Percentiles rank a stretch among this genome's conserved stretches.
These are phyloP conservation scores for Phytopythium kandeliae DNA, from an alignment of 352 stramenopile species.

Conservation along the genomic window DNA sequence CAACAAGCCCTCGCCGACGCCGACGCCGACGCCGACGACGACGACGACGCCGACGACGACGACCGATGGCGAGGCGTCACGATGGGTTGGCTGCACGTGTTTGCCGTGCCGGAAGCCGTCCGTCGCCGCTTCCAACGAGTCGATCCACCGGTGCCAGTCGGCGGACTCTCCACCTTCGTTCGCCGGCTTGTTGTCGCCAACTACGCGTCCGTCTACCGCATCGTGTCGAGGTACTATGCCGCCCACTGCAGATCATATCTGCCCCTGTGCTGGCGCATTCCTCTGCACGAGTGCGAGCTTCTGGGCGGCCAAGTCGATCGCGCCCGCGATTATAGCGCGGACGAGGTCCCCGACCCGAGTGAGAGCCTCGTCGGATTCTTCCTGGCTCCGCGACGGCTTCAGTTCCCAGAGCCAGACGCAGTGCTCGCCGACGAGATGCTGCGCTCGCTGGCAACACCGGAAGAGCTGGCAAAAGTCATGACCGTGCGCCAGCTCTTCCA, in stretches of 20 bases:
- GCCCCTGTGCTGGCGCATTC: conserved; percentile 40
- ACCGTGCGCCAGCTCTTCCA: conserved; percentile 24
- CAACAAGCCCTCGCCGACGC: conserved; percentile 19
- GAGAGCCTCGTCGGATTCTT: conserved; percentile 50
- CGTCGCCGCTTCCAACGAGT: conserved; percentile 13
- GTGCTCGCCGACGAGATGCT: conserved; percentile 41
- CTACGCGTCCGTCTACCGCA: conserved; percentile 33
- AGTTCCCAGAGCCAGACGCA: conserved; percentile 54
- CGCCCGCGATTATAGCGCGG: not conserved
- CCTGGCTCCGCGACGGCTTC: conserved; percentile 47
- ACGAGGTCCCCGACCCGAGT: conserved; percentile 33
- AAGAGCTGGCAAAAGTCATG: conserved; percentile 22
- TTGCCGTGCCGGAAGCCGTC: conserved; percentile 31
- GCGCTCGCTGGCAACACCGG: conserved; percentile 20
- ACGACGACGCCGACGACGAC: conserved; percentile 2
- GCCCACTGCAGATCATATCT: conserved; percentile 33
- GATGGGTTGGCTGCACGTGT: conserved; percentile 51
- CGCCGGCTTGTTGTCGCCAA: conserved; percentile 20
- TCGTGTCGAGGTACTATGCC: conserved; percentile 45
- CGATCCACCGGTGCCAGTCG: conserved; percentile 7
- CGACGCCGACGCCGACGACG: conserved; percentile 4
- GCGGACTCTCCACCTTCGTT: conserved; percentile 18
- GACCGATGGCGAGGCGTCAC: conserved; percentile 24
- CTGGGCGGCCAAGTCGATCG: conserved; percentile 5
- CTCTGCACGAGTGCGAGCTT: conserved; percentile 5